These are phyloP conservation scores for Paramecium sonneborni DNA, from an alignment of 73 alveolate genomes.

Conservation along the genomic window DNA sequence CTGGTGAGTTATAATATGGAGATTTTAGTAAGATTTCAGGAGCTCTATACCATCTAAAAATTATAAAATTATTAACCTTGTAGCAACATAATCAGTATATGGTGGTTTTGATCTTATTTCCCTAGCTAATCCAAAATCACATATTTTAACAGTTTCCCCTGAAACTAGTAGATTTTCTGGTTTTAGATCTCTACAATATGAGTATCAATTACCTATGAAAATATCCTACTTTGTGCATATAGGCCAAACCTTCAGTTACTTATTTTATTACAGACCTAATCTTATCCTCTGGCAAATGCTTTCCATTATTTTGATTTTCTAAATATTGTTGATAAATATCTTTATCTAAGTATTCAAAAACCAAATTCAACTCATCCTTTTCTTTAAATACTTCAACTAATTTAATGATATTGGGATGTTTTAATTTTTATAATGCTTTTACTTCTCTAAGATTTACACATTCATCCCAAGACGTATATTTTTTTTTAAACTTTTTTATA, in stretches of 20 bases:
- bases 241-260: slow-evolving; percentile 92
- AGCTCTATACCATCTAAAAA: slow-evolving; percentile 95
- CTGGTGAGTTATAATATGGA: slow-evolving; percentile 92
- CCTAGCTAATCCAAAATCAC: slow-evolving; percentile 98
- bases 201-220: slow-evolving; percentile 80
- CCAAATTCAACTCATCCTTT: slow-evolving; percentile 88
- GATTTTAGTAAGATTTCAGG: slow-evolving; percentile 95
- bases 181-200: slow-evolving; percentile 82
- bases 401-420: slow-evolving; percentile 94
- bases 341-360: slow-evolving; percentile 93
- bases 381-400: slow-evolving; percentile 91
- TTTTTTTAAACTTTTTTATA: slow-evolving; percentile 92
- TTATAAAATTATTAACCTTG: slow-evolving; percentile 52
- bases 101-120: slow-evolving; percentile 96
- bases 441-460: slow-evolving; percentile 98
- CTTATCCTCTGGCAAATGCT: slow-evolving; percentile 82
- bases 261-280: slow-evolving; percentile 84
- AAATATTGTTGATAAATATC: slow-evolving; percentile 79
- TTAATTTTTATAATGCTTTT: slow-evolving; percentile 89
- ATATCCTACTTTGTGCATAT: slow-evolving; percentile 93
- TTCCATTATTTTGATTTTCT: slow-evolving; percentile 76
- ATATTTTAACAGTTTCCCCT: slow-evolving; percentile 93
- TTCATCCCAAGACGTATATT: slow-evolving; percentile 96
- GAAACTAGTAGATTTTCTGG: slow-evolving; percentile 85
- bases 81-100: slow-evolving; percentile 96